A percentile compares a stretch with the other conserved stretches of the same genome.
phyloP scores from a whole-genome alignment of 1,284 basidiomycete genomes.

The Pisolithus thermaeus region DNA sequence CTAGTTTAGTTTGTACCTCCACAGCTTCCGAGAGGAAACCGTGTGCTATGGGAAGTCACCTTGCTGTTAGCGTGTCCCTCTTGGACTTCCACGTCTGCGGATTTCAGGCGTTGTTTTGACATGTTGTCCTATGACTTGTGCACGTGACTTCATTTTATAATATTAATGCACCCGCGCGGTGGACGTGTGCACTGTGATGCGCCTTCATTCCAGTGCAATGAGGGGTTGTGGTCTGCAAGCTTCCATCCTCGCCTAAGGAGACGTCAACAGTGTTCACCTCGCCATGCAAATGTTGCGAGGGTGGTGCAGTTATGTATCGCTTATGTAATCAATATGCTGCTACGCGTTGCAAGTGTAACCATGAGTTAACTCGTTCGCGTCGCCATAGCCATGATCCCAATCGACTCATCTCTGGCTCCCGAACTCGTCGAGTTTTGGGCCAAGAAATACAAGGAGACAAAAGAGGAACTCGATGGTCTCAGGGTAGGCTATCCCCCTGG shows the following conservation, averaged over 20 bases:
- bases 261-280: no score
- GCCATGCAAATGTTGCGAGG: no score
- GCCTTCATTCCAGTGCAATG: no score
- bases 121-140: constrained; percentile 13
- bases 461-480: constrained; percentile 9
- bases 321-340: no score
- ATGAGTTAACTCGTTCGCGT: no score
- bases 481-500: constrained; percentile 4
- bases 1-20: not conserved
- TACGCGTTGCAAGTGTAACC: no score
- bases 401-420: constrained; percentile 10
- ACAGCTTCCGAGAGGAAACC: not conserved
- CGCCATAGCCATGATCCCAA: not conserved
- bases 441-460: constrained; percentile 10
- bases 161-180: no score
- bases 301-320: no score
- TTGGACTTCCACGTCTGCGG: constrained; percentile 20
- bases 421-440: constrained; percentile 13
- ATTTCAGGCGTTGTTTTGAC: constrained; percentile 13
- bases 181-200: no score
- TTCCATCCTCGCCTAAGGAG: no score
- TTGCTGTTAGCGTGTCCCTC: not conserved
- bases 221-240: no score
- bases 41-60: not conserved
- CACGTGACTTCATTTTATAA: constrained; percentile 13